A percentile compares a stretch with the other conserved stretches of the same genome.
Conservation (phyloP, 2,329 filamentous ascomycete genomes). For the Penicillium nordicum region DNA sequence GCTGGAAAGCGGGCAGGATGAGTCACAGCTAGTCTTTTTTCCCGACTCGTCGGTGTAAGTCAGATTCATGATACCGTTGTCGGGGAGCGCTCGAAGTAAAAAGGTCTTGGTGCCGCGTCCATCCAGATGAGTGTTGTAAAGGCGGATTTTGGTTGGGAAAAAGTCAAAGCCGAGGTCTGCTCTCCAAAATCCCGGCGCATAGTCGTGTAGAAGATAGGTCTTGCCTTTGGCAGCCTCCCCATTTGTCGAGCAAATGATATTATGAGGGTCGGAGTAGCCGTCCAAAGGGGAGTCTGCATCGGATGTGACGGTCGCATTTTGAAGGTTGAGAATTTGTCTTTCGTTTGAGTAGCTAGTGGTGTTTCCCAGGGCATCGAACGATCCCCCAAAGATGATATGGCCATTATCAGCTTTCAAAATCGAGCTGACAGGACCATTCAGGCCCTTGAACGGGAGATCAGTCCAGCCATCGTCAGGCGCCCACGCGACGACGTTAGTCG, state of each 20-base stretch:
- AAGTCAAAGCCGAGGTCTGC: slow-evolving; percentile 82
- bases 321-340: slow-evolving; percentile 79
- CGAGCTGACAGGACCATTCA: slow-evolving; percentile 86
- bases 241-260: slow-evolving; percentile 75
- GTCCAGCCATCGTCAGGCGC: slow-evolving; percentile 64
- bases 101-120: slow-evolving; percentile 85
- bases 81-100: slow-evolving; percentile 78
- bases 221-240: slow-evolving; percentile 66
- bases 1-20: slow-evolving; percentile 76
- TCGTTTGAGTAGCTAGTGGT: slow-evolving; percentile 57
- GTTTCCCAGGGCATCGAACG: slow-evolving; percentile 85
- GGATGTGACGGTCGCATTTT: slow-evolving; percentile 69
- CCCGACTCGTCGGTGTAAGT: slow-evolving; percentile 77
- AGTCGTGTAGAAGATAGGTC: slow-evolving; percentile 78
- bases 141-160: slow-evolving; percentile 76
- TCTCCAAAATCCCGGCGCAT: slow-evolving; percentile 74
- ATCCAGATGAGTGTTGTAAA: slow-evolving; percentile 83
- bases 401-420: slow-evolving; percentile 77
- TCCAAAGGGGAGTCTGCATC: slow-evolving; percentile 57
- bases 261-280: slow-evolving; percentile 72
- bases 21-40: slow-evolving; percentile 69
- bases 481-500: slow-evolving; percentile 89
- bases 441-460: slow-evolving; percentile 83
- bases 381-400: slow-evolving; percentile 87
- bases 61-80: slow-evolving; percentile 93